These are phyloP conservation scores for Cyberlindnera amylophila DNA, from an alignment of 805 yeast species.

Conservation along the genomic window DNA sequence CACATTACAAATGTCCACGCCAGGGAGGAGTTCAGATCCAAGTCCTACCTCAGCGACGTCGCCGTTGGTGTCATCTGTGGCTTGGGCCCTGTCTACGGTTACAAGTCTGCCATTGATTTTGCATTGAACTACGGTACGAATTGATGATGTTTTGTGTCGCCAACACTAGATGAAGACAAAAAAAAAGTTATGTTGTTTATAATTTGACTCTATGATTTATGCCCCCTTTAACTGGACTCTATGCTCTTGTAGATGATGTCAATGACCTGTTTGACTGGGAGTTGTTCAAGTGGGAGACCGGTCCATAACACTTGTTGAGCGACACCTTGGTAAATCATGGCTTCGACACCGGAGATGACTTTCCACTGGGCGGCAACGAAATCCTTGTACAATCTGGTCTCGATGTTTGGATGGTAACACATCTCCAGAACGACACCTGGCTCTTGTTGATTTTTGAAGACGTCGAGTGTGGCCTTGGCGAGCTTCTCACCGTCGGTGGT, in stretches of 20 bases:
- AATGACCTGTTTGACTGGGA: slow-evolving; percentile 20
- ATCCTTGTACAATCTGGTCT: slow-evolving; percentile 19
- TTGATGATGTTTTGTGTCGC: no score
- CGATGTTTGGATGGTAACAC: slow-evolving; percentile 26
- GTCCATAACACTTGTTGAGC: slow-evolving; percentile 28
- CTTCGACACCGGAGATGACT: slow-evolving; percentile 26
- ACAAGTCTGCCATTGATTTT: slow-evolving; percentile 28
- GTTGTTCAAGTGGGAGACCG: slow-evolving; percentile 17
- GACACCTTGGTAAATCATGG: slow-evolving; percentile 27
- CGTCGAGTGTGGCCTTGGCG: slow-evolving; percentile 25
- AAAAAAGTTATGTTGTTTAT: not conserved
- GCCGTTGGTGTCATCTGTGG: slow-evolving; percentile 41
- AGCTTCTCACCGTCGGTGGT: slow-evolving; percentile 13
- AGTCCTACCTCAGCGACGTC: slow-evolving; percentile 44
- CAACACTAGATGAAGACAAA: no score
- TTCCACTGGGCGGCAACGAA: slow-evolving; percentile 18
- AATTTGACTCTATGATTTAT: slow-evolving; percentile 7
- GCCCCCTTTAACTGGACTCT: slow-evolving; percentile 2
- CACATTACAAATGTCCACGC: slow-evolving; percentile 51
- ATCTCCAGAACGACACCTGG: slow-evolving; percentile 26
- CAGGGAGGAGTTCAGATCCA: slow-evolving; percentile 48
- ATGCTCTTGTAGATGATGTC: slow-evolving; percentile 14
- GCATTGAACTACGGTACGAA: slow-evolving; percentile 21
- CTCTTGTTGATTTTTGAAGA: slow-evolving; percentile 13
- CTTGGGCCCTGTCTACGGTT: slow-evolving; percentile 28